Percentiles rank a stretch among this genome's conserved stretches.
phyloP scores from a whole-genome alignment of 208 protist genomes.

The Acanthamoeba pearcei region DNA sequence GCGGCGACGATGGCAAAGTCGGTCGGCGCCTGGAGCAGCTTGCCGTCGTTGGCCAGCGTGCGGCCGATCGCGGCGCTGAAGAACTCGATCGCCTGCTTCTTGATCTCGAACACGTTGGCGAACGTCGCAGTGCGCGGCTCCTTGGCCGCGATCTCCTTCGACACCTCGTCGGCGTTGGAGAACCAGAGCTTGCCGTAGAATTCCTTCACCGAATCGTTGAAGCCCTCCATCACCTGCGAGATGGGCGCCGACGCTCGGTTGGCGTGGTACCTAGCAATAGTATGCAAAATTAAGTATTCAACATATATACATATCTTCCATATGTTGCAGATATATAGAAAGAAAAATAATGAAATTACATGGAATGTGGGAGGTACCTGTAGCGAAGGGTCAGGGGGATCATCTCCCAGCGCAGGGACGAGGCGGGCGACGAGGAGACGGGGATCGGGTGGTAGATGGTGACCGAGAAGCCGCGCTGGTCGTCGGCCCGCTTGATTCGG shows the following conservation, averaged over 20 bases:
- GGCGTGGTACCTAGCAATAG: constrained; percentile 71
- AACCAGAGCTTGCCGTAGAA: constrained; percentile 88
- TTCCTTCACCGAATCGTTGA: constrained; percentile 81
- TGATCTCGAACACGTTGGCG: constrained; percentile 76
- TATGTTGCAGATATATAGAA: not conserved
- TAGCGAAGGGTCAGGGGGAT: constrained; percentile 55
- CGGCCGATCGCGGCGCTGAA: constrained; percentile 84
- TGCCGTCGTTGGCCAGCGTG: constrained; percentile 60
- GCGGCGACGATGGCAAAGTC: constrained; percentile 88
- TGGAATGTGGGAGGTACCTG: not conserved
- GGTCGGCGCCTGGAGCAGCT: constrained; percentile 79
- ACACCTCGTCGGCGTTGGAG: constrained; percentile 68
- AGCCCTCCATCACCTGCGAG: constrained; percentile 80
- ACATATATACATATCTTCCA: no score
- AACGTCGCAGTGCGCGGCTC: constrained; percentile 64
- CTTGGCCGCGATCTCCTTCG: constrained; percentile 45
- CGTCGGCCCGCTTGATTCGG: constrained; percentile 38
- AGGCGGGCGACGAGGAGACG: constrained; percentile 16
- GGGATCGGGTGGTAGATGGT: constrained; percentile 64
- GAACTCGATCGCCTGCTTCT: constrained; percentile 76
- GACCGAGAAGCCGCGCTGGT: constrained; percentile 20
- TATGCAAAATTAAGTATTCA: not conserved
- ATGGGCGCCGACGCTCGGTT: constrained; percentile 80
- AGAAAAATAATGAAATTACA: not conserved
- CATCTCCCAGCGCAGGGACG: constrained; percentile 63